Conservation (phyloP, 176 grass and related monocot species). For the Puya raimondii region DNA sequence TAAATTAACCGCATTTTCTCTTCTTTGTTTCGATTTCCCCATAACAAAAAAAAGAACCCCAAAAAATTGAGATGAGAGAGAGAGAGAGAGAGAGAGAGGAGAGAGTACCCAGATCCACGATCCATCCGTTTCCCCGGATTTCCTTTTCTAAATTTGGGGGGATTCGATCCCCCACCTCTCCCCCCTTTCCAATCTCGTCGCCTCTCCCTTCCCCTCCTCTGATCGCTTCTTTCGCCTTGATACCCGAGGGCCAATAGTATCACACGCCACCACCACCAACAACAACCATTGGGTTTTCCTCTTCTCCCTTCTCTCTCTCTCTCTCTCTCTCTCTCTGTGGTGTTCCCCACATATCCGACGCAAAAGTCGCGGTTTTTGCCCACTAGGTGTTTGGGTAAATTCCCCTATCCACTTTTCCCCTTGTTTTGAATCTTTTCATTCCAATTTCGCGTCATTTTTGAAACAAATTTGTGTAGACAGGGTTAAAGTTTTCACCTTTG, state of each 20-base stretch:
- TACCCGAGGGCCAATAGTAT: background rate
- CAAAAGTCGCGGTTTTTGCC: background rate
- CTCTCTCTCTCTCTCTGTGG: background rate
- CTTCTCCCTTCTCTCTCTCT: background rate
- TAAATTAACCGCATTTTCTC: constrained; percentile 4
- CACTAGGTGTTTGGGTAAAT: constrained; percentile 1
- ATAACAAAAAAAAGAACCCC: too few relatives aligned
- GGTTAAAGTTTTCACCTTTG: background rate
- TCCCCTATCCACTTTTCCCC: background rate
- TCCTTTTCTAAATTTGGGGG: constrained; percentile 2
- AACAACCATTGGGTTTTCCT: background rate
- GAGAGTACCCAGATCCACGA: background rate
- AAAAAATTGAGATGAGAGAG: too few relatives aligned
- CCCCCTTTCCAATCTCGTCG: constrained; percentile 5
- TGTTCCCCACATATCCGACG: background rate
- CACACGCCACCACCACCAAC: background rate
- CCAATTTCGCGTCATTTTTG: background rate
- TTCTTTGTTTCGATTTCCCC: background rate
- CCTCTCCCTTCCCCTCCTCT: background rate
- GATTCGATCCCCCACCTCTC: background rate
- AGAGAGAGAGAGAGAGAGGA: background rate
- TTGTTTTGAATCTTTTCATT: background rate
- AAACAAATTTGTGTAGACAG: background rate
- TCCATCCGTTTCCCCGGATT: background rate
- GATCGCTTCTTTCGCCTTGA: constrained; percentile 1